These are phyloP conservation scores for Ligustrum vulgare DNA, from an alignment of 257 asterid genomes.

Conservation along the genomic window DNA sequence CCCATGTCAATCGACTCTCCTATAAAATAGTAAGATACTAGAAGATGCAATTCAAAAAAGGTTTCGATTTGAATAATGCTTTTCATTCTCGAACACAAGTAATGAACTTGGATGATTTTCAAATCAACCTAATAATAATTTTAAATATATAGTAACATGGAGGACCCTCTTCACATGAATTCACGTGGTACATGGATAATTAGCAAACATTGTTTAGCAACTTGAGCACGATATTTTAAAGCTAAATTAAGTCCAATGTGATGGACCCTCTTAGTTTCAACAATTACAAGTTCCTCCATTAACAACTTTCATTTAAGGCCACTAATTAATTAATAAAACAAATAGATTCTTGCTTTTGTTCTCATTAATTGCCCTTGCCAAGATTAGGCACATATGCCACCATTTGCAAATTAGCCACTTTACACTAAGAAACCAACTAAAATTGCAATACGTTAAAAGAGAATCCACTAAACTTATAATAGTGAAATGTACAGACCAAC, in stretches of 20 bases:
- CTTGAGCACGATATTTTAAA: conserved; percentile 35
- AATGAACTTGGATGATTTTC: too few species aligned
- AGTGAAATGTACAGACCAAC: conserved; percentile 41
- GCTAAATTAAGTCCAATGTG: conserved; percentile 37
- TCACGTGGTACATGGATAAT: conserved; percentile 56
- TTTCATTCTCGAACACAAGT: too few species aligned
- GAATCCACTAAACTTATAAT: conserved; percentile 38
- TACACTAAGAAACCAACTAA: conserved; percentile 32
- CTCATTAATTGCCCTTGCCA: conserved; percentile 32
- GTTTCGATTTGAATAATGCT: too few species aligned
- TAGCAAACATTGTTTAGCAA: conserved; percentile 28
- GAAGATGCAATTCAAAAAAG: too few species aligned
- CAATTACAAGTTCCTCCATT: conserved; percentile 29
- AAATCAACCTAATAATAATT: too few species aligned
- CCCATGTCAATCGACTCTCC: too few species aligned
- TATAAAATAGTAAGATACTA: too few species aligned
- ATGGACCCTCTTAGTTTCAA: conserved; percentile 41
- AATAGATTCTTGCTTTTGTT: conserved; percentile 40
- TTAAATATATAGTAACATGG: conserved; percentile 28
- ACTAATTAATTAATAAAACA: conserved; percentile 13
- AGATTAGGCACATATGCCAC: conserved; percentile 20
- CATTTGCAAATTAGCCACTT: conserved; percentile 10
- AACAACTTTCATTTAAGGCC: conserved; percentile 9
- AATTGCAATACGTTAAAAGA: conserved; percentile 31
- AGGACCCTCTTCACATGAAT: conserved; percentile 61